These are phyloP conservation scores for Multifurca ochricompacta DNA, from an alignment of 768 basidiomycete genomes.

Conservation along the genomic window DNA sequence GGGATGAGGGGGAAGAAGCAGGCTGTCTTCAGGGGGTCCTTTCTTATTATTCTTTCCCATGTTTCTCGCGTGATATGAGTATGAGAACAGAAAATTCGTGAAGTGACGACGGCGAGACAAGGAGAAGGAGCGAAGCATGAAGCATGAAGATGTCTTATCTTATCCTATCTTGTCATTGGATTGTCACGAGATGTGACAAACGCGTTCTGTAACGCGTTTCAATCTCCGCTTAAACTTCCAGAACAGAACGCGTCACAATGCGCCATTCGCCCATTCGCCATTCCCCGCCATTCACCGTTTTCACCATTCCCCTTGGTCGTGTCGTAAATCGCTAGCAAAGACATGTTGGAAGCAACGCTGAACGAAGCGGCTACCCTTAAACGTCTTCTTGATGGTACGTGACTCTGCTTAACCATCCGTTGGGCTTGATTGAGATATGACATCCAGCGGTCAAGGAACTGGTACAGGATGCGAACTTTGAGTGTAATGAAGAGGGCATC, in stretches of 20 bases:
- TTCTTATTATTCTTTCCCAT: constrained; percentile 21
- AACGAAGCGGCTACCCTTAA: constrained; percentile 84
- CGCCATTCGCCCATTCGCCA: too few relatives aligned
- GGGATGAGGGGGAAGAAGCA: constrained; percentile 16
- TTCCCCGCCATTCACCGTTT: too few relatives aligned
- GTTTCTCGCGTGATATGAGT: background rate
- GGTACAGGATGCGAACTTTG: constrained; percentile 95
- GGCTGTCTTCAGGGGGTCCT: constrained; percentile 11
- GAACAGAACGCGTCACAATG: constrained; percentile 7
- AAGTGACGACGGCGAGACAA: too few relatives aligned
- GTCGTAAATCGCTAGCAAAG: too few relatives aligned
- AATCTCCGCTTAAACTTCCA: constrained; percentile 15
- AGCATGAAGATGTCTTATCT: background rate
- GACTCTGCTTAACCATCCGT: background rate
- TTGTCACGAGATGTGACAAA: background rate
- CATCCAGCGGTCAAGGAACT: constrained; percentile 89
- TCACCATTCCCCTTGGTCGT: too few relatives aligned
- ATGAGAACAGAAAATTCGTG: background rate
- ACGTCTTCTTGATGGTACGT: constrained; percentile 84
- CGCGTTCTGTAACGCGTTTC: constrained; percentile 21
- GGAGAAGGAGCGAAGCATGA: too few relatives aligned
- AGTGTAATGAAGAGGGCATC: constrained; percentile 93
- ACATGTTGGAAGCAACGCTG: constrained; percentile 88
- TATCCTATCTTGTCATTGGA: background rate
- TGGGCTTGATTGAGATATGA: constrained; percentile 3